A percentile compares a stretch with the other conserved stretches of the same genome.
Conservation (phyloP, 306 rosid genomes). For the Cucurbita moschata region DNA sequence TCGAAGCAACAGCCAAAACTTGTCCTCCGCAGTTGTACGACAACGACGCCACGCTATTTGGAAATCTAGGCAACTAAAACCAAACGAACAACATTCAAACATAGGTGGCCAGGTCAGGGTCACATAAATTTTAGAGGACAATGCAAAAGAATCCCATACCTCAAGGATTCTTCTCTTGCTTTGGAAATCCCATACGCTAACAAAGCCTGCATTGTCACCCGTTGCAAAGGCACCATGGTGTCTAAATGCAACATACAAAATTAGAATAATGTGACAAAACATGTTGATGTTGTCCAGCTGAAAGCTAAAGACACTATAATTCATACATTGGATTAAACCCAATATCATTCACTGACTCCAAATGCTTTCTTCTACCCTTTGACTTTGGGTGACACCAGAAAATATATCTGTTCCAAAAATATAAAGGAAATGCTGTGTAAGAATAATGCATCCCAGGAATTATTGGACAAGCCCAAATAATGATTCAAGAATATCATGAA, state of each 20-base stretch:
- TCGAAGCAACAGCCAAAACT: conserved; percentile 73
- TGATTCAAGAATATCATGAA: neutral
- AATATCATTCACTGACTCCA: conserved; percentile 67
- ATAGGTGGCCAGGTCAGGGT: neutral
- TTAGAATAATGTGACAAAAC: conserved; percentile 1
- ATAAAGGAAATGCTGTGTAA: neutral
- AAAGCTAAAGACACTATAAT: conserved; percentile 5
- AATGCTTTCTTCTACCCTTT: conserved; percentile 38
- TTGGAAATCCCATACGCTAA: conserved; percentile 53
- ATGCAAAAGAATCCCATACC: conserved; percentile 19
- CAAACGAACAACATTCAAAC: conserved; percentile 9
- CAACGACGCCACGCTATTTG: conserved; percentile 69
- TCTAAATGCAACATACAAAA: conserved; percentile 26
- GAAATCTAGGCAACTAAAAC: conserved; percentile 38
- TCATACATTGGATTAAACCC: conserved; percentile 71
- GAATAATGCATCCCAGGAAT: neutral
- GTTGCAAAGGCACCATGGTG: conserved; percentile 45
- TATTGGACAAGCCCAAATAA: neutral
- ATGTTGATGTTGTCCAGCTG: neutral
- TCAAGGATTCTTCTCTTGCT: conserved; percentile 46
- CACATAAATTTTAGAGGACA: neutral
- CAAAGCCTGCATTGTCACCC: conserved; percentile 68
- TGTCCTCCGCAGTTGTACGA: conserved; percentile 53
- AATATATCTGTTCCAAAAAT: conserved; percentile 35
- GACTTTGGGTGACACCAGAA: conserved; percentile 84